Percentiles rank a stretch among this genome's conserved stretches.
Evolutionary conservation across 495 filamentous ascomycete genomes (phyloP).

Genomic region (Penicillium ucsense): DNA sequence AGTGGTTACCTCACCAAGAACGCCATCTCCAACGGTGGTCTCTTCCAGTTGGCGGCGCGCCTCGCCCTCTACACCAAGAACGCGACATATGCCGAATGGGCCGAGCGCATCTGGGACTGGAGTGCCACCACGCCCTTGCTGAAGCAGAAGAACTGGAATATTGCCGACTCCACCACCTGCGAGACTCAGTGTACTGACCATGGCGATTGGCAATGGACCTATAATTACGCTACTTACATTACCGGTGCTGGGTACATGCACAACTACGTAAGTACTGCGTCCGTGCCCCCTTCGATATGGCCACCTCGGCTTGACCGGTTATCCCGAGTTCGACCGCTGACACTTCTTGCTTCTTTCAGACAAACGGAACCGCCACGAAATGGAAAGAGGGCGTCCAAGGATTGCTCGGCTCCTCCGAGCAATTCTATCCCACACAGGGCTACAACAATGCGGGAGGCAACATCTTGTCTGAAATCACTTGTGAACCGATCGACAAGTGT

Average conservation of each 20-base stretch:
- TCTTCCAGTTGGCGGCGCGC: constrained; percentile 75
- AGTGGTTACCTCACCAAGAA: constrained; percentile 77
- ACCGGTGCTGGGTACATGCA: constrained; percentile 71
- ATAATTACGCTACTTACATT: constrained; percentile 66
- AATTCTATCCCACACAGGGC: constrained; percentile 45
- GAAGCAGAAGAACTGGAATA: constrained; percentile 35
- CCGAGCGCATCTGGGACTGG: constrained; percentile 64
- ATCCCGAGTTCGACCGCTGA: too few species aligned
- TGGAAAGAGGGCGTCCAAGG: constrained; percentile 52
- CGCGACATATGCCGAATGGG: constrained; percentile 67
- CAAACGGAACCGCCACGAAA: constrained; percentile 23
- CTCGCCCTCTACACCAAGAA: constrained; percentile 68
- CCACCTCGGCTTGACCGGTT: too few species aligned
- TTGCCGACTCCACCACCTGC: constrained; percentile 59
- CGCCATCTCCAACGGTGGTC: constrained; percentile 64
- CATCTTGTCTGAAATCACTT: constrained; percentile 59
- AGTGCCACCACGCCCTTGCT: constrained; percentile 46
- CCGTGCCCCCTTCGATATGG: neutral
- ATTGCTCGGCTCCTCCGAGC: constrained; percentile 37
- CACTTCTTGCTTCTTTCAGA: constrained; percentile 13
- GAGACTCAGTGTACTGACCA: constrained; percentile 47
- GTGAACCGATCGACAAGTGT: constrained; percentile 56
- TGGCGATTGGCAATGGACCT: constrained; percentile 62
- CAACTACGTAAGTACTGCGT: constrained; percentile 43
- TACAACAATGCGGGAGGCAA: constrained; percentile 33